A percentile compares a stretch with the other conserved stretches of the same genome.
Conservation (phyloP, 2,329 filamentous ascomycete species). For the Thielaviopsis populi region DNA sequence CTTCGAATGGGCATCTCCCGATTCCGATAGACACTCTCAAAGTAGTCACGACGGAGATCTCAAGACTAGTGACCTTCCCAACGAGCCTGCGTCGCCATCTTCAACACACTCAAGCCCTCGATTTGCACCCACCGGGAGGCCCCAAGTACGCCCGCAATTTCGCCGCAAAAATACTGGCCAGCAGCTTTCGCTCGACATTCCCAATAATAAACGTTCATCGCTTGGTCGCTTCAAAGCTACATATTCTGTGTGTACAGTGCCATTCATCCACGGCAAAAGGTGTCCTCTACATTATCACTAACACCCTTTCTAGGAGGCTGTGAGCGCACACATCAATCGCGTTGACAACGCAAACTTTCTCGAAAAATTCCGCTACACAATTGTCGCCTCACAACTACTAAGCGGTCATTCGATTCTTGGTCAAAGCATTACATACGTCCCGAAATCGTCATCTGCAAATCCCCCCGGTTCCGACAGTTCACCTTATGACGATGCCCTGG, state of each 20-base stretch:
- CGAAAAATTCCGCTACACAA: constrained; percentile 84
- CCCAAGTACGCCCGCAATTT: constrained; percentile 38
- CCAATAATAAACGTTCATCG: constrained; percentile 24
- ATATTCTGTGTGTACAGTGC: constrained; percentile 34
- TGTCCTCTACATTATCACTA: neutral
- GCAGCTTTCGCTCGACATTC: constrained; percentile 28
- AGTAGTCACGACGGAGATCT: constrained; percentile 21
- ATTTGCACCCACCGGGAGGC: constrained; percentile 43
- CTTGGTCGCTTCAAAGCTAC: constrained; percentile 33
- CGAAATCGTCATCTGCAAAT: constrained; percentile 1
- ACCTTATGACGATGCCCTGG: constrained; percentile 23
- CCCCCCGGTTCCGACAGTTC: constrained; percentile 7
- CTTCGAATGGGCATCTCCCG: constrained; percentile 33
- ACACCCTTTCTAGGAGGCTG: constrained; percentile 37
- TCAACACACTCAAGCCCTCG: constrained; percentile 35
- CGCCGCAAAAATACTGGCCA: constrained; percentile 33
- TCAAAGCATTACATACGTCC: constrained; percentile 19
- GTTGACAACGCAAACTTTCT: constrained; percentile 74
- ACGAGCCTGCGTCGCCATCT: constrained; percentile 25
- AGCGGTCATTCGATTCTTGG: constrained; percentile 47
- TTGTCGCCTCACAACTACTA: constrained; percentile 80
- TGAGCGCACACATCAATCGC: constrained; percentile 57
- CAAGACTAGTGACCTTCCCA: constrained; percentile 18
- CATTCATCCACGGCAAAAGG: neutral
- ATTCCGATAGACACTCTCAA: constrained; percentile 22